Evolutionary conservation across 2,329 filamentous ascomycete species (phyloP).

Genomic region (Scedosporium minutisporum): DNA sequence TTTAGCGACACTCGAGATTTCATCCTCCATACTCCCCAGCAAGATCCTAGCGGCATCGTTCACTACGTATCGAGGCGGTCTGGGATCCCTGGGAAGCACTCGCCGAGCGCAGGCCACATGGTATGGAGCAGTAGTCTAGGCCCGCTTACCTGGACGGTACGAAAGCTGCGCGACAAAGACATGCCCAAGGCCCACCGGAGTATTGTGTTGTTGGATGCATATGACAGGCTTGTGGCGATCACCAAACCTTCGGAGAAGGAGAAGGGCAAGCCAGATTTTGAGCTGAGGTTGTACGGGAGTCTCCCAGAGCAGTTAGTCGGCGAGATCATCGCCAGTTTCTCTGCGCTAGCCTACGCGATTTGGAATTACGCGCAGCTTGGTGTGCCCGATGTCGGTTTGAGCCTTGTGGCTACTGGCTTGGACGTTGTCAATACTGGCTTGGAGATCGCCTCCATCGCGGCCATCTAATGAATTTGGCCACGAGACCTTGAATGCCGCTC

Average conservation of each 20-base stretch:
- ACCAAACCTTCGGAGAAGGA: not conserved
- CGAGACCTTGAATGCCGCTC: too few relatives aligned
- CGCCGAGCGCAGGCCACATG: not conserved
- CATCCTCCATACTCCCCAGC: not conserved
- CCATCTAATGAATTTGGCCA: too few relatives aligned
- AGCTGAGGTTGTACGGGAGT: not conserved
- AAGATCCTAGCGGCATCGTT: not conserved
- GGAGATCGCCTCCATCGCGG: slow-evolving; percentile 9
- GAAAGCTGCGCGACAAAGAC: not conserved
- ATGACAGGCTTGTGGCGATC: not conserved
- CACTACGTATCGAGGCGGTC: not conserved
- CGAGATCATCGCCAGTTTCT: not conserved
- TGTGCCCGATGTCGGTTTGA: not conserved
- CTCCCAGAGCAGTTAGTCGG: not conserved
- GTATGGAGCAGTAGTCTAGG: not conserved
- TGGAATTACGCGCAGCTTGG: not conserved
- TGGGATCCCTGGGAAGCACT: not conserved
- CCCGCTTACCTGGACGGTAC: not conserved
- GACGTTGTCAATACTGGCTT: not conserved
- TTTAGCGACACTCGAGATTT: not conserved
- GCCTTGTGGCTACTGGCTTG: not conserved
- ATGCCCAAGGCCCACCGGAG: not conserved
- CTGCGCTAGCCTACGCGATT: not conserved
- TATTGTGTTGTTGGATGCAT: not conserved
- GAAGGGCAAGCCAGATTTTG: not conserved